phyloP scores from a whole-genome alignment of 2,329 filamentous ascomycete species.

The Colletotrichum tanaceti region DNA sequence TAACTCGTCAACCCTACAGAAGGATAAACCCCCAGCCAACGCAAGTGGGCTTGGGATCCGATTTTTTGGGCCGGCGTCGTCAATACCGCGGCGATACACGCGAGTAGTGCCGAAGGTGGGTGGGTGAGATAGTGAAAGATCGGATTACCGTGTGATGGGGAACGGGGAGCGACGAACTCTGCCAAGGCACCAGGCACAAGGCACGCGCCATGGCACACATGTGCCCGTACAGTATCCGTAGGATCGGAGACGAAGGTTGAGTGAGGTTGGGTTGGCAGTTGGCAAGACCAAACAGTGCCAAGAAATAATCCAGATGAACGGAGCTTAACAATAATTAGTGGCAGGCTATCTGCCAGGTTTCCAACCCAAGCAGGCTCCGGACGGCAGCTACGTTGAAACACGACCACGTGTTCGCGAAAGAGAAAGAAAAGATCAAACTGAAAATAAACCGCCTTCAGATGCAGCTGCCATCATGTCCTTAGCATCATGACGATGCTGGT shows the following conservation, averaged over 20 bases:
- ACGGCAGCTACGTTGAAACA: no score
- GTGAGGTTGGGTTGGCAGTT: not conserved
- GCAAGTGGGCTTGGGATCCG: not conserved
- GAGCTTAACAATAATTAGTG: not conserved
- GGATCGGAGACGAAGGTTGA: not conserved
- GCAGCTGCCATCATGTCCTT: not conserved
- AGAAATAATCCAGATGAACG: not conserved
- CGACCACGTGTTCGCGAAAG: no score
- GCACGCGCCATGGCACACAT: no score
- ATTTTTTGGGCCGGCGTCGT: slow-evolving; percentile 9
- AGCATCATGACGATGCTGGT: not conserved
- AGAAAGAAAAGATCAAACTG: no score
- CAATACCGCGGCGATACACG: slow-evolving; percentile 1
- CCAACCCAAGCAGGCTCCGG: not conserved
- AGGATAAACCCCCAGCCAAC: not conserved
- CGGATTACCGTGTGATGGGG: not conserved
- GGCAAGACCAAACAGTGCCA: not conserved
- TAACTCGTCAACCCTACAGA: not conserved
- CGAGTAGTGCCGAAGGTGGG: slow-evolving; percentile 1
- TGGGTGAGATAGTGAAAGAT: not conserved
- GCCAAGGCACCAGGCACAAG: not conserved
- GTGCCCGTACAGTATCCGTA: no score
- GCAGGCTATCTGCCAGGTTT: not conserved
- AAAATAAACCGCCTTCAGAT: no score
- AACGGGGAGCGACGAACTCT: not conserved